phyloP scores from a whole-genome alignment of 2,329 filamentous ascomycete species.

The Colletotrichum noveboracense region DNA sequence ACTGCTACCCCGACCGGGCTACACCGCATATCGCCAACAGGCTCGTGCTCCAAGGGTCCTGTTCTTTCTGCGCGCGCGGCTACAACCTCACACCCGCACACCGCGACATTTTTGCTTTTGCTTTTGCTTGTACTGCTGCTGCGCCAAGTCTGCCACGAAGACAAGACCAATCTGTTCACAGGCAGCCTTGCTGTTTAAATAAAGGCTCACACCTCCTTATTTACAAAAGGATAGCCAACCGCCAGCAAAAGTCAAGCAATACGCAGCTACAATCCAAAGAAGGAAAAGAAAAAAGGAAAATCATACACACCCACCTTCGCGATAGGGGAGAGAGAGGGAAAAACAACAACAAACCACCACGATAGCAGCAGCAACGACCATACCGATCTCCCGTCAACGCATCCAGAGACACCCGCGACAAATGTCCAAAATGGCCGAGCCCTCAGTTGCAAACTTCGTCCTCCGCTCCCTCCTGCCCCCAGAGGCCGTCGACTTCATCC shows the following conservation, averaged over 20 bases:
- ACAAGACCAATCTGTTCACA: neutral
- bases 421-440: slow-evolving; percentile 32
- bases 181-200: neutral
- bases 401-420: neutral
- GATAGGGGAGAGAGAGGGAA: neutral
- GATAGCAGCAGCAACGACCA: neutral
- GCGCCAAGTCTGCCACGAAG: neutral
- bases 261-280: neutral
- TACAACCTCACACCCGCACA: neutral
- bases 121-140: neutral
- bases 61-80: neutral
- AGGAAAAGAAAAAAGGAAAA: neutral
- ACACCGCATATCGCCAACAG: slow-evolving; percentile 1
- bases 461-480: slow-evolving; percentile 49
- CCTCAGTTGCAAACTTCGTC: slow-evolving; percentile 33
- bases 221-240: neutral
- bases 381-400: neutral
- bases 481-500: slow-evolving; percentile 46
- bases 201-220: neutral
- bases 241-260: neutral
- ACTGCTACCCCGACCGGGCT: neutral
- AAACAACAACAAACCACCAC: neutral
- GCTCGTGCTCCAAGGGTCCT: slow-evolving; percentile 1
- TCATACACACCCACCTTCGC: neutral
- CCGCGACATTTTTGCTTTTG: neutral